Evolutionary conservation across 2,329 filamentous ascomycete genomes (phyloP).

Genomic region (Xylariaceae sp.): DNA sequence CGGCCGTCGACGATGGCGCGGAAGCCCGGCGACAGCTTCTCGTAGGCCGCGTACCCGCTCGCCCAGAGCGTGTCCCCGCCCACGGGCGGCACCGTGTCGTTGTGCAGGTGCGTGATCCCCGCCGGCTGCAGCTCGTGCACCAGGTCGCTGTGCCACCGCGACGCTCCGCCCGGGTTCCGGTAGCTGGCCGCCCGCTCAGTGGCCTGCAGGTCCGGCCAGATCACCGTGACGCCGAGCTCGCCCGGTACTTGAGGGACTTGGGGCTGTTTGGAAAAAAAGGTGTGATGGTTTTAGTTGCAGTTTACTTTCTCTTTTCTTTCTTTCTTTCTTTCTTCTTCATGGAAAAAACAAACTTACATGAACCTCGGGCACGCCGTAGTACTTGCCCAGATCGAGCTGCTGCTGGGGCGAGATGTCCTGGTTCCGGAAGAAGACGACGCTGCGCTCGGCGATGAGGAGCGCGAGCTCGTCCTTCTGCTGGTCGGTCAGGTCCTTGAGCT

Average conservation of each 20-base stretch:
- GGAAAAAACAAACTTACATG: no score
- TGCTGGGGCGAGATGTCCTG: constrained; percentile 58
- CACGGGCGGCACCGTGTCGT: constrained; percentile 58
- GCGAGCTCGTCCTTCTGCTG: constrained; percentile 58
- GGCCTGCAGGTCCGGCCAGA: constrained; percentile 64
- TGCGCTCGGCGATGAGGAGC: constrained; percentile 56
- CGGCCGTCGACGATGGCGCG: constrained; percentile 65
- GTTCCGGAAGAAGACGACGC: constrained; percentile 62
- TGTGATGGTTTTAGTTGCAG: no score
- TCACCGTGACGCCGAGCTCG: constrained; percentile 57
- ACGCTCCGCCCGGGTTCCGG: constrained; percentile 61
- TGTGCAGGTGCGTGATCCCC: constrained; percentile 64
- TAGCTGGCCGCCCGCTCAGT: constrained; percentile 57
- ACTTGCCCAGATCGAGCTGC: constrained; percentile 57
- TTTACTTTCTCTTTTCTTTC: no score
- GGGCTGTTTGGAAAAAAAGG: no score
- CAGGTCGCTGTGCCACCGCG: constrained; percentile 64
- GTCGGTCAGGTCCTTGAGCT: constrained; percentile 55
- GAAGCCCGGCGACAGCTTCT: constrained; percentile 66
- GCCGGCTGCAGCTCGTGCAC: constrained; percentile 67
- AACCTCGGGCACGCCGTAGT: constrained; percentile 61
- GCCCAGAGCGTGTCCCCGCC: constrained; percentile 72
- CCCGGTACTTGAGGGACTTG: constrained; percentile 68
- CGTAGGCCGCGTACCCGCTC: constrained; percentile 64
- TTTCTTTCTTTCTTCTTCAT: no score